Evolutionary conservation across 331 rosid genomes (phyloP).

Genomic region (Malus hybrid): DNA sequence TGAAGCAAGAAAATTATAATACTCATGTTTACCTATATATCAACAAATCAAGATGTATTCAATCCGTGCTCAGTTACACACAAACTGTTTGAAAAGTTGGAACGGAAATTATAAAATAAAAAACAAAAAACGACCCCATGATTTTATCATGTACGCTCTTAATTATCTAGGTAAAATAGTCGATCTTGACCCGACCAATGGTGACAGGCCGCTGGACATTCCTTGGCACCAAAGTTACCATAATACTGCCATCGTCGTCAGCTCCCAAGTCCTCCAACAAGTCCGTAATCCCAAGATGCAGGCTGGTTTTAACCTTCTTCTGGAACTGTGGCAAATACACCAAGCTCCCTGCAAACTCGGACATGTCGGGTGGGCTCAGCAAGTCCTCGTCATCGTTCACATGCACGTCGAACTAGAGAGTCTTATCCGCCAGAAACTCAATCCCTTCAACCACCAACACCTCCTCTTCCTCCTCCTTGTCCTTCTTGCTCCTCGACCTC

Average conservation of each 20-base stretch:
- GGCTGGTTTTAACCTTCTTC: slow-evolving; percentile 18
- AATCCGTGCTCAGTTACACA: no score
- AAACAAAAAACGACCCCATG: no score
- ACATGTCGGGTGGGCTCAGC: background rate
- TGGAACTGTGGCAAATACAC: slow-evolving; percentile 47
- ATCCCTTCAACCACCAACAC: slow-evolving; percentile 11
- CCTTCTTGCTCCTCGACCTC: slow-evolving; percentile 16
- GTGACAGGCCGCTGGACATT: background rate
- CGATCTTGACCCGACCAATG: slow-evolving; percentile 13
- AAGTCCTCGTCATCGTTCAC: slow-evolving; percentile 14
- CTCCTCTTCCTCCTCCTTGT: slow-evolving; percentile 21
- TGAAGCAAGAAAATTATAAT: no score
- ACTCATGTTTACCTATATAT: no score
- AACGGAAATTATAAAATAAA: no score
- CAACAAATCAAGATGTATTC: no score
- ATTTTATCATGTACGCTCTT: no score
- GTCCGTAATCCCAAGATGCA: slow-evolving; percentile 1
- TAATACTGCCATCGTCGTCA: slow-evolving; percentile 2
- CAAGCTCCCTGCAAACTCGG: slow-evolving; percentile 63
- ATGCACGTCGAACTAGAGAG: slow-evolving; percentile 21
- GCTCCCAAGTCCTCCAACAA: slow-evolving; percentile 25
- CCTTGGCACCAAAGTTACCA: slow-evolving; percentile 14
- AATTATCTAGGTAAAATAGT: background rate
- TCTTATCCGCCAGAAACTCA: background rate
- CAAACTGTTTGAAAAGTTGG: no score